phyloP scores from a whole-genome alignment of 306 rosid species.

The Begonia fuchsioides region DNA sequence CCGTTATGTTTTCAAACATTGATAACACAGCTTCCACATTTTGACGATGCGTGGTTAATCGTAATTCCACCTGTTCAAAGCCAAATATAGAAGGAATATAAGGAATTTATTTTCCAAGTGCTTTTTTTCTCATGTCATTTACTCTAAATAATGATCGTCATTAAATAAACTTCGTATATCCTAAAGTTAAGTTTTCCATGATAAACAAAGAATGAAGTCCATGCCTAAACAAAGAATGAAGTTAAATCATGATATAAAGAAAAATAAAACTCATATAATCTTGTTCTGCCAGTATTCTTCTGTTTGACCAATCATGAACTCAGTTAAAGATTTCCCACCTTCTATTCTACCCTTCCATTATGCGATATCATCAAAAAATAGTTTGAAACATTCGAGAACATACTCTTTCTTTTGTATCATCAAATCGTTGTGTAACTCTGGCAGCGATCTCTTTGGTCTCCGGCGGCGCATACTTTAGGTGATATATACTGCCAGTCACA shows the following conservation, averaged over 20 bases:
- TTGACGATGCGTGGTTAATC: conserved; percentile 76
- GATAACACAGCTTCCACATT: conserved; percentile 85
- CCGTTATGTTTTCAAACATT: conserved; percentile 41
- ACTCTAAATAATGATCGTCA: background rate
- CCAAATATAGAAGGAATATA: conserved; percentile 11
- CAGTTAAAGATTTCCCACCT: background rate
- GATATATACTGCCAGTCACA: conserved; percentile 80
- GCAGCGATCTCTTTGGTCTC: conserved; percentile 65
- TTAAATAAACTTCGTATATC: background rate
- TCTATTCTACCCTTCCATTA: no score
- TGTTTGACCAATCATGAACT: background rate
- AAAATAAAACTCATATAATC: background rate
- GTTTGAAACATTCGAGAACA: conserved; percentile 2
- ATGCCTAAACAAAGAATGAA: background rate
- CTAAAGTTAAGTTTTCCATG: background rate
- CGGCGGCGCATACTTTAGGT: conserved; percentile 82
- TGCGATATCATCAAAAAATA: background rate
- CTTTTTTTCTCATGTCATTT: background rate
- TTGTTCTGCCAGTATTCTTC: background rate
- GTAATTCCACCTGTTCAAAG: conserved; percentile 55
- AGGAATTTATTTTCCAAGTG: conserved; percentile 3
- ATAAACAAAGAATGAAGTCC: background rate
- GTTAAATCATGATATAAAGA: background rate
- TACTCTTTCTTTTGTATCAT: conserved; percentile 89
- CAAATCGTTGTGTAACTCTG: conserved; percentile 89